A percentile compares a stretch with the other conserved stretches of the same genome.
Conservation (phyloP, 2,329 filamentous ascomycete species). For the Calonectria multiphialidica region DNA sequence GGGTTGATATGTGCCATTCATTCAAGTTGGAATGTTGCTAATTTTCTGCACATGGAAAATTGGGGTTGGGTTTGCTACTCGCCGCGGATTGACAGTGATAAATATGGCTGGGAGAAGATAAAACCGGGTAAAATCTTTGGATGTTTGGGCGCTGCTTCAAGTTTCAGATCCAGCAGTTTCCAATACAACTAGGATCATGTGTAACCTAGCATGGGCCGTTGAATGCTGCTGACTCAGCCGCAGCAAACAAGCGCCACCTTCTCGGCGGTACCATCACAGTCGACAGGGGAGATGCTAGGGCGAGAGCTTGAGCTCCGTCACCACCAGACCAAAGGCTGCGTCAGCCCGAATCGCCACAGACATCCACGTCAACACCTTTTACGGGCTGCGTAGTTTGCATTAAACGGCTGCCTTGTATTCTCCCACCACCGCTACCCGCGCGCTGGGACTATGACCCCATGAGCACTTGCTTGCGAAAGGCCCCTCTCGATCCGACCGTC, state of each 20-base stretch:
- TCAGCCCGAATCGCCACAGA: conserved; percentile 39
- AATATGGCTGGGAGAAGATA: neutral
- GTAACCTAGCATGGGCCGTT: neutral
- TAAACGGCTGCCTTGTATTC: conserved; percentile 5
- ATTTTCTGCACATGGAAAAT: neutral
- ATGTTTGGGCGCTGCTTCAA: neutral
- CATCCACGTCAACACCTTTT: conserved; percentile 28
- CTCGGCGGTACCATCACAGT: neutral
- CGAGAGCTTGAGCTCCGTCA: conserved; percentile 23
- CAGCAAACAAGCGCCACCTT: conserved; percentile 9
- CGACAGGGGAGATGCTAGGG: conserved; percentile 11
- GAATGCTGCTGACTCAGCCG: conserved; percentile 28
- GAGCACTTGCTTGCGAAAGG: conserved; percentile 28
- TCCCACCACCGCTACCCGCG: neutral
- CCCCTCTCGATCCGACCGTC: conserved; percentile 34
- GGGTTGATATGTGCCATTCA: neutral
- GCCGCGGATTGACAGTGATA: too few relatives aligned
- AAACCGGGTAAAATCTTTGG: neutral
- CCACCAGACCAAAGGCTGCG: conserved; percentile 33
- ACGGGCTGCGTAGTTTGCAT: conserved; percentile 19
- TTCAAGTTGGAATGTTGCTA: neutral
- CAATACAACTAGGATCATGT: neutral
- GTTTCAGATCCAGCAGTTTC: neutral
- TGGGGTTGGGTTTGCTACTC: too few relatives aligned
- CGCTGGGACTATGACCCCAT: conserved; percentile 36